Base-by-base conservation (phyloP, 108 stramenopile species). In the Cyclotella atomus region DNA sequence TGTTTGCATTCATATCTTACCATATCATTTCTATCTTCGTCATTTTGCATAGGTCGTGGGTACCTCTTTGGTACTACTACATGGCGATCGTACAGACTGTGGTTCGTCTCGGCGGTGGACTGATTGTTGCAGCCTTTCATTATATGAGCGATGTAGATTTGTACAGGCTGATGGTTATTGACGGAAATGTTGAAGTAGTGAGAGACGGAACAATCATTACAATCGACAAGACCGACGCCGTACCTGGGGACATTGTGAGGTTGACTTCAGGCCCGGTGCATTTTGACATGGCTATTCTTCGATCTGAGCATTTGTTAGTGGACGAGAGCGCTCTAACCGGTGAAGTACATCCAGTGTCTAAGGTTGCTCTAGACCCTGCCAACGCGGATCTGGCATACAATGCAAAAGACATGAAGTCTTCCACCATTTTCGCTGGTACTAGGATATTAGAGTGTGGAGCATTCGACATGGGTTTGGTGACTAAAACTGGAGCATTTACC, bases 291-390 rank as follows among this genome's bases (percentile, higher is more conserved):
- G 77, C 73, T 3, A 29, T 90, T 17, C 34, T 88, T 8, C 41
- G 67, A 36, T 67, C 74, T 30, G 55, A 71, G 2, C 33, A 50
- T 29, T 25, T 85, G 14, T 49, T 88, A 24, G 77, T 84, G 0
- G 89, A 90, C 45, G 89, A 90, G 45, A 84, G 80, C 61, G 85
- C 89, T 34, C 62, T 89, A 4, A 89, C 89, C 0, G 89, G 89
- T 61, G 87, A 90, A 56, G 74, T 84, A 15, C 84, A 75, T 32
- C 87, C 87, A 0, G 74, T 85, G 12, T 75, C 65, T 28, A 90
- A 90, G 68, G 71, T 19, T 14, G 36, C 81, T 35, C 60, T 88
- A 2, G 87, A 85, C 66, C 59, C 81, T 21, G 64, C 77, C 1
- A 61, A 73, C 30, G 36, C 66, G 23, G n/a, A 66, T 30, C 55